These are phyloP conservation scores for Gnaphalium uliginosum DNA, from an alignment of 129 eudicot genomes.

Conservation along the genomic window DNA sequence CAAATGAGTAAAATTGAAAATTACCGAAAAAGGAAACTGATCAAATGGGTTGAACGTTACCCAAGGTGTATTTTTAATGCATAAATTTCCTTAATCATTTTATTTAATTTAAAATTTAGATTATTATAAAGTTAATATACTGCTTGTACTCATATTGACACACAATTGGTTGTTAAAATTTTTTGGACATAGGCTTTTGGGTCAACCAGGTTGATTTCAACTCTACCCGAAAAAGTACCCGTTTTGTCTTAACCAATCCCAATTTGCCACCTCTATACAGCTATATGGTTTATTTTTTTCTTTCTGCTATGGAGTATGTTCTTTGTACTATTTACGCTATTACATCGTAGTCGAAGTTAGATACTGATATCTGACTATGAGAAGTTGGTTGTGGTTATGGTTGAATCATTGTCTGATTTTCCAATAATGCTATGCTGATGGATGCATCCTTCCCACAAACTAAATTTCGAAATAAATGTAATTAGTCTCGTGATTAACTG, in stretches of 20 bases:
- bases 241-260: not conserved
- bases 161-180: not conserved
- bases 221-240: not conserved
- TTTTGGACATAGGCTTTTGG: not conserved
- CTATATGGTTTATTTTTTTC: slow-evolving; percentile 12
- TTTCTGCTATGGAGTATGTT: not conserved
- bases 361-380: not conserved
- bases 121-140: not conserved
- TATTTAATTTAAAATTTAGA: not conserved
- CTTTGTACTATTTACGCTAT: slow-evolving; percentile 5
- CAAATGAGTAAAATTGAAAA: not conserved
- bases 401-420: not conserved
- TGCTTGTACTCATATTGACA: not conserved
- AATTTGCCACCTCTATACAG: not conserved
- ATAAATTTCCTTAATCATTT: not conserved
- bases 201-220: not conserved
- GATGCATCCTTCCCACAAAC: not conserved
- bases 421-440: not conserved
- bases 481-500: not conserved
- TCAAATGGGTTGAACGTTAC: not conserved
- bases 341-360: not conserved
- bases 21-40: not conserved
- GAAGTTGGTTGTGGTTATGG: not conserved
- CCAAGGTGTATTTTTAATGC: not conserved
- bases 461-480: not conserved